A percentile compares a stretch with the other conserved stretches of the same genome.
Evolutionary conservation across 176 grass and related monocot genomes (phyloP).

Genomic region (Aegilops sharonensis): DNA sequence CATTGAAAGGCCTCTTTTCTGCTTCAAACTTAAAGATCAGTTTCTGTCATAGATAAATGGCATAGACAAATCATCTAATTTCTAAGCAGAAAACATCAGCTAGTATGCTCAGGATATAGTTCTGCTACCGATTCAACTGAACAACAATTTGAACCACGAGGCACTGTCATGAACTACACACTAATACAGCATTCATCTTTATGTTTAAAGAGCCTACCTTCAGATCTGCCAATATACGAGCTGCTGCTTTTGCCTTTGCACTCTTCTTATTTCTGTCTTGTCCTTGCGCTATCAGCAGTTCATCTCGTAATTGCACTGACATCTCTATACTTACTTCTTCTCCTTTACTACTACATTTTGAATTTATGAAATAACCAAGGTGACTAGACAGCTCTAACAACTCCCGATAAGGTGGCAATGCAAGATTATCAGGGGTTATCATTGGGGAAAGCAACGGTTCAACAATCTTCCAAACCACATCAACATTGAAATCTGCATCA

Average conservation of each 20-base stretch:
- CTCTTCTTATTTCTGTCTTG: conserved; percentile 64
- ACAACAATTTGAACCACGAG: not conserved
- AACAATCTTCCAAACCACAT: conserved; percentile 78
- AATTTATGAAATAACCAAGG: conserved; percentile 73
- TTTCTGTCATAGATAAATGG: conserved; percentile 3
- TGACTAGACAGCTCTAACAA: conserved; percentile 79
- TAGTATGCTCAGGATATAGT: conserved; percentile 13
- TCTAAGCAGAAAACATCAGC: no score
- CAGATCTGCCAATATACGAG: conserved; percentile 67
- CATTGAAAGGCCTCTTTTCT: conserved; percentile 46
- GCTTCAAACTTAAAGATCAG: conserved; percentile 24
- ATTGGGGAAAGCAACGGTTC: conserved; percentile 73
- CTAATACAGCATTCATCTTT: not conserved
- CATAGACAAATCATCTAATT: not conserved
- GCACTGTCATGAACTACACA: not conserved
- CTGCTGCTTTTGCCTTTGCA: conserved; percentile 82
- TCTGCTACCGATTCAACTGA: conserved; percentile 20
- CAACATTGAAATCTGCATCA: conserved; percentile 69
- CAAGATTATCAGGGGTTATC: conserved; percentile 88
- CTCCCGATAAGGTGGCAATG: conserved; percentile 75
- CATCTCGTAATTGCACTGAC: conserved; percentile 70
- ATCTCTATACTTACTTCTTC: conserved; percentile 70
- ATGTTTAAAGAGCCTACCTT: conserved; percentile 47
- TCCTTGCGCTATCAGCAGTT: conserved; percentile 56
- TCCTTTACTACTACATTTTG: conserved; percentile 54